Evolutionary conservation across 345 rosid genomes (phyloP), one percentile per base, ranked within the genome.

Genomic region (Salix dunnii): DNA sequence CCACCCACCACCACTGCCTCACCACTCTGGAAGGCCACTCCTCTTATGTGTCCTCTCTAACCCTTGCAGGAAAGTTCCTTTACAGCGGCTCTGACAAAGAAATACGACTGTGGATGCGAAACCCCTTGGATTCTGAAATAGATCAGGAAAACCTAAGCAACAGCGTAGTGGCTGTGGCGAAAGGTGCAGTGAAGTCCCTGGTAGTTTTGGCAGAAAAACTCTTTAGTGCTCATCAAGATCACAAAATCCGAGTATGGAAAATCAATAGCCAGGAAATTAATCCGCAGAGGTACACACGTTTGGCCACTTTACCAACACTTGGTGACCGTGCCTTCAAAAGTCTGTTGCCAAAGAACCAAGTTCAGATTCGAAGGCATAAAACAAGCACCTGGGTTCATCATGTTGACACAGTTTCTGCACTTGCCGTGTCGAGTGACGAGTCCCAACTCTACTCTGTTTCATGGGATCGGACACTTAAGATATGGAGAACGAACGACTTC

Each of bases 171-270:
- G 85, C 87, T 3, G 85, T 67, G 5, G 92, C 93, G 5, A 82
- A 86, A 38, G 97, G 97, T 28, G 89, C 97, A 5, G 97, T 93
- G 76, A 95, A 93, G 79, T 91, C 93, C 27, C 77, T 95, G 70
- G 85, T 90, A 27, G 88, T 93, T 30, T 79, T 84, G 72, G 85
- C 82, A 1, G 93, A 93, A 68, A 93, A 88, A 62, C 94, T 95
- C 63, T 90, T 95, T 75, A 95, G 92, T 73, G 97, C 97, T 63
- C 97, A 95, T 68, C 99, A 93, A 83, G 99, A 95, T 76, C 91
- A 93, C 46, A 95, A 93, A 86, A 95, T 95, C 81, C 89, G 99
- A 28, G 97, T 91, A 13, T 95, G 99, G 99, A 93, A 82, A 84
- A 88, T 91, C 72, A 86, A 72, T 55, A 75, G 71, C 81, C 81